Conservation (phyloP, 2,329 filamentous ascomycete genomes). For the Paramyrothecium roridum region DNA sequence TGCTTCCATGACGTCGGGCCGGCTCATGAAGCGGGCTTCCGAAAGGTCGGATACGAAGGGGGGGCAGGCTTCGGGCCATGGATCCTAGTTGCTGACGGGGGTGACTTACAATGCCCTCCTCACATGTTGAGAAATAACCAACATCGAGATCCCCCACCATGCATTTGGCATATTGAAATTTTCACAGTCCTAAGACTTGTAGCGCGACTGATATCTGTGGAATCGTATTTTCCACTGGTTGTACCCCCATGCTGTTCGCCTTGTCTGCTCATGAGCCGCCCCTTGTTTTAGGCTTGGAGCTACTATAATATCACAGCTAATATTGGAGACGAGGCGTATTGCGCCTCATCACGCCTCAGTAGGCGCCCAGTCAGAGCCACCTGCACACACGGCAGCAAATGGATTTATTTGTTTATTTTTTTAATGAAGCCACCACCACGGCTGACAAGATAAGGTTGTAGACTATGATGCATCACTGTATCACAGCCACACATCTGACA, state of each 20-base stretch:
- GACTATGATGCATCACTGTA: too few relatives aligned
- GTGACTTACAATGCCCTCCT: background rate
- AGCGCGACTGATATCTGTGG: too few relatives aligned
- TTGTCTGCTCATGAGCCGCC: background rate
- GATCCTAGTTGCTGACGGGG: background rate
- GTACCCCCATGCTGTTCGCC: background rate
- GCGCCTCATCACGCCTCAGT: background rate
- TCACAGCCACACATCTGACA: too few relatives aligned
- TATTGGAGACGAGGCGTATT: background rate
- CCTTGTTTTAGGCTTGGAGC: background rate
- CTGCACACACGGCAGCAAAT: too few relatives aligned
- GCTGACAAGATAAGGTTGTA: too few relatives aligned
- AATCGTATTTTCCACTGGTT: too few relatives aligned
- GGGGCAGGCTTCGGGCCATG: background rate
- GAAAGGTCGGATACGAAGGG: background rate
- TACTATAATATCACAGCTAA: background rate
- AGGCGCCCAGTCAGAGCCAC: background rate
- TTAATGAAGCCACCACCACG: too few relatives aligned
- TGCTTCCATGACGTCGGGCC: background rate
- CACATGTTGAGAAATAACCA: background rate
- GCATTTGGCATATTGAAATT: background rate
- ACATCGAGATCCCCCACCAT: background rate
- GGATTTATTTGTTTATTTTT: too few relatives aligned
- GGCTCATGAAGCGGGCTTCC: background rate
- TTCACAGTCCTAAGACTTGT: too few relatives aligned